phyloP scores from a whole-genome alignment of 2,329 filamentous ascomycete species.

The Didymosphaeria variabile region DNA sequence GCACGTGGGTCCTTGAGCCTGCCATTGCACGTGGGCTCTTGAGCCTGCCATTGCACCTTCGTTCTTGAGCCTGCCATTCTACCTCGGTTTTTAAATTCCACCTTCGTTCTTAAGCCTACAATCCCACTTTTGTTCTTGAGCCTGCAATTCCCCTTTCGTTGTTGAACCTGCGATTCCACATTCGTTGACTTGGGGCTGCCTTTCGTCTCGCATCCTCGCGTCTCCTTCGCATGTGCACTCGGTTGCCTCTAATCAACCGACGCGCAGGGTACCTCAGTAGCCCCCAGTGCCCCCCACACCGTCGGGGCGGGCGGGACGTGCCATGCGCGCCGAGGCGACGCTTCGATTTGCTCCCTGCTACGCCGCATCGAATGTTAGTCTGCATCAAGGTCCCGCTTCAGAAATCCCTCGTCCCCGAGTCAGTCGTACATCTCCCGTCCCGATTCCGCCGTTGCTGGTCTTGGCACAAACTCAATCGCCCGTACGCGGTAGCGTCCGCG shows the following conservation, averaged over 20 bases:
- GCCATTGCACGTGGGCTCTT: background rate
- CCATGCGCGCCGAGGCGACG: slow-evolving; percentile 3
- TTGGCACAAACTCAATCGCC: slow-evolving; percentile 8
- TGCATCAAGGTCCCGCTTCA: background rate
- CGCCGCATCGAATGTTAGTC: background rate
- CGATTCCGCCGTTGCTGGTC: slow-evolving; percentile 1
- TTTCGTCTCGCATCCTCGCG: background rate
- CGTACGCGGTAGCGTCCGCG: slow-evolving; percentile 1
- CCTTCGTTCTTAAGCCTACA: no score
- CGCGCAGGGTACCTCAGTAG: background rate
- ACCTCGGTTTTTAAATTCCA: no score
- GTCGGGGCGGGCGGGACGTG: slow-evolving; percentile 10
- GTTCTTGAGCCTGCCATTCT: background rate
- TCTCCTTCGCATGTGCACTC: no score
- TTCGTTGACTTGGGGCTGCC: background rate
- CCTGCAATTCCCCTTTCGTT: no score
- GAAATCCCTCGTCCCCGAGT: slow-evolving; percentile 4
- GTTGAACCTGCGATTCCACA: no score
- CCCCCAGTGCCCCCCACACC: background rate
- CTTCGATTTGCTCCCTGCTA: background rate
- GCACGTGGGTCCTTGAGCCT: background rate
- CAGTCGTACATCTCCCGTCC: background rate
- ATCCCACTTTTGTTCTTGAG: no score
- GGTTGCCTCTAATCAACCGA: background rate
- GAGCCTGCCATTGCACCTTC: background rate